Percentiles rank a stretch among this genome's conserved stretches.
Evolutionary conservation across 495 filamentous ascomycete species (phyloP).

Genomic region (Hyaloscypha variabilis): DNA sequence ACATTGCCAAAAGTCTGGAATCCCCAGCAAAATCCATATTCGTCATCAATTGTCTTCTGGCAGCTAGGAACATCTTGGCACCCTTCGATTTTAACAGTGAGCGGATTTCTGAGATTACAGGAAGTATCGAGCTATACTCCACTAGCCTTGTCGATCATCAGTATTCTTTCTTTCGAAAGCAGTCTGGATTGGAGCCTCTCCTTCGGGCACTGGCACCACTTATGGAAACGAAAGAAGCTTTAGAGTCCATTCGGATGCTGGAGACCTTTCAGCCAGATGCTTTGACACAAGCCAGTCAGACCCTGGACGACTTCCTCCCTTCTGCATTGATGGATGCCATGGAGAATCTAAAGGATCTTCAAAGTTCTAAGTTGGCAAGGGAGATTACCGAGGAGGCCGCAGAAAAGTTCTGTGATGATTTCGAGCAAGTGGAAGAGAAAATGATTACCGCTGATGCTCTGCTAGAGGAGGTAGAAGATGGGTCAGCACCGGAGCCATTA

Average conservation of each 20-base stretch:
- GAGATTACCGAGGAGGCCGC: slow-evolving; percentile 83
- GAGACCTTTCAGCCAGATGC: slow-evolving; percentile 63
- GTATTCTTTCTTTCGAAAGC: slow-evolving; percentile 68
- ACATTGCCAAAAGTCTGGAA: slow-evolving; percentile 63
- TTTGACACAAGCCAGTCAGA: slow-evolving; percentile 68
- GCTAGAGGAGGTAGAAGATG: slow-evolving; percentile 40
- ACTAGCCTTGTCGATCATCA: slow-evolving; percentile 56
- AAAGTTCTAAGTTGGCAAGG: slow-evolving; percentile 68
- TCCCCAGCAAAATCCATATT: slow-evolving; percentile 70
- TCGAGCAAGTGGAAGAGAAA: slow-evolving; percentile 80
- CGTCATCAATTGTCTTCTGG: slow-evolving; percentile 77
- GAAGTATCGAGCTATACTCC: slow-evolving; percentile 43
- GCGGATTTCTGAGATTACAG: slow-evolving; percentile 47
- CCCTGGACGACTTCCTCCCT: slow-evolving; percentile 88
- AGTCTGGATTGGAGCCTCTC: slow-evolving; percentile 73
- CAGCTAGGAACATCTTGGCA: slow-evolving; percentile 51
- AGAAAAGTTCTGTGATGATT: slow-evolving; percentile 84
- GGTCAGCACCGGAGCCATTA: slow-evolving; percentile 44
- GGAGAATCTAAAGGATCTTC: slow-evolving; percentile 73
- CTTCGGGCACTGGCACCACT: slow-evolving; percentile 57
- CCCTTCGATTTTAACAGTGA: slow-evolving; percentile 59
- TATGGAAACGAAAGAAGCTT: slow-evolving; percentile 42
- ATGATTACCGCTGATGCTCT: slow-evolving; percentile 48
- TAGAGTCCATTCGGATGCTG: slow-evolving; percentile 52
- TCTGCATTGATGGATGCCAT: slow-evolving; percentile 91